A percentile compares a stretch with the other conserved stretches of the same genome.
Conservation (phyloP, 495 filamentous ascomycete species). For the Viridothelium virens region DNA sequence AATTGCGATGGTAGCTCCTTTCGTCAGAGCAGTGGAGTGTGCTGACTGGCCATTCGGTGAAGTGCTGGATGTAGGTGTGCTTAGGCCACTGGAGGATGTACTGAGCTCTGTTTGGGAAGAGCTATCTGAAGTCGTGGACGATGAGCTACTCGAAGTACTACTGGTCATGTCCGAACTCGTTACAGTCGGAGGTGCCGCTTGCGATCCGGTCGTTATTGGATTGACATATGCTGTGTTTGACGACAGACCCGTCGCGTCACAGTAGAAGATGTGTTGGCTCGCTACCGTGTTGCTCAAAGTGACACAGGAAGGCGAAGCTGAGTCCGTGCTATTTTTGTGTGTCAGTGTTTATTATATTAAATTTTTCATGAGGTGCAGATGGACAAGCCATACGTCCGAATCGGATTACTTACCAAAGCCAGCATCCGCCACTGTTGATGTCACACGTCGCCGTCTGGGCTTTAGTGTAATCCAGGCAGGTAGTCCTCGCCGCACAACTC, state of each 20-base stretch:
- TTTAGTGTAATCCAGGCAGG: slow-evolving; percentile 15
- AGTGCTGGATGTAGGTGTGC: no score
- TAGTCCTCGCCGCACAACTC: slow-evolving; percentile 21
- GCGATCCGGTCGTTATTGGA: not conserved
- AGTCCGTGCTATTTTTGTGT: not conserved
- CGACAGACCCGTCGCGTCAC: not conserved
- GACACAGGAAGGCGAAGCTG: slow-evolving; percentile 12
- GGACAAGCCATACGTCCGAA: not conserved
- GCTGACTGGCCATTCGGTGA: no score
- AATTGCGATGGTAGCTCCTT: not conserved
- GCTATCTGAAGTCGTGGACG: not conserved
- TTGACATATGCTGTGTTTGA: not conserved
- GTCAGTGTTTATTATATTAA: not conserved
- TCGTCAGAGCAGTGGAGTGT: not conserved
- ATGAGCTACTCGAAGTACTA: not conserved
- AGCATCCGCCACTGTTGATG: slow-evolving; percentile 22
- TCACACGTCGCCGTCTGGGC: slow-evolving; percentile 13
- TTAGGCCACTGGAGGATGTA: no score
- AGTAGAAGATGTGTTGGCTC: slow-evolving; percentile 11
- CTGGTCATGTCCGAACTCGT: not conserved
- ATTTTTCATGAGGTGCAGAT: not conserved
- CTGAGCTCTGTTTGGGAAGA: no score
- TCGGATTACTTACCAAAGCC: slow-evolving; percentile 12
- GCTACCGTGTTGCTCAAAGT: not conserved
- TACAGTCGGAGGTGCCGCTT: not conserved